Conservation (phyloP, 129 eudicot genomes). For the Pseudognaphalium luteoalbum region DNA sequence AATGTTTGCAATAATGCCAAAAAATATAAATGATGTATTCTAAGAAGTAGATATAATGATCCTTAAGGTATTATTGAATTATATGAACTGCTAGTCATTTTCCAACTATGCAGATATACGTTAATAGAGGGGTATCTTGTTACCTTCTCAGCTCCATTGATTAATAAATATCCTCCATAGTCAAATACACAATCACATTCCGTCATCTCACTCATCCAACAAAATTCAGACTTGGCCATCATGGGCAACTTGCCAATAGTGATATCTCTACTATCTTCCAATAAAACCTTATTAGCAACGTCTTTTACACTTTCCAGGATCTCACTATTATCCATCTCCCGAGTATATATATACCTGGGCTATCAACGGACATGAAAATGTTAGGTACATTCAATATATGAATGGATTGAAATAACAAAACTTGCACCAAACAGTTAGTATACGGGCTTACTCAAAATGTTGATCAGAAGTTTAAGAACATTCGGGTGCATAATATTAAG, state of each 20-base stretch:
- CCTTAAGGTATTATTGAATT: background rate
- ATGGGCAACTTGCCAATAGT: too few species aligned
- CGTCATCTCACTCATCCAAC: conserved; percentile 71
- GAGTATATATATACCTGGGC: conserved; percentile 62
- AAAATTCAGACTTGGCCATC: too few species aligned
- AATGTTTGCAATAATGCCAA: conserved; percentile 46
- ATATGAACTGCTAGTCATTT: background rate
- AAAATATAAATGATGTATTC: conserved; percentile 9
- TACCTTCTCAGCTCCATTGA: conserved; percentile 96
- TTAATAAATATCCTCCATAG: conserved; percentile 82
- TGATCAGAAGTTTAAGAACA: background rate
- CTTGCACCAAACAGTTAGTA: background rate
- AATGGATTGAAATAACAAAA: conserved; percentile 8
- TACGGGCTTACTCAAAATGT: background rate
- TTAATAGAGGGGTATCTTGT: background rate
- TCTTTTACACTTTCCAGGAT: too few species aligned
- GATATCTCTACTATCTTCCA: too few species aligned
- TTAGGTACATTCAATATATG: background rate
- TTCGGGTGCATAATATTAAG: too few species aligned
- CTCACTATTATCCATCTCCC: conserved; percentile 47
- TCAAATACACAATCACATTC: conserved; percentile 80
- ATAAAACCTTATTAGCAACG: too few species aligned
- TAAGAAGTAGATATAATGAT: background rate
- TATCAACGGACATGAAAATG: conserved; percentile 7
- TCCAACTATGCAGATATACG: background rate